Evolutionary conservation across 2,329 filamentous ascomycete species (phyloP).

Genomic region (Daldinia sp.): DNA sequence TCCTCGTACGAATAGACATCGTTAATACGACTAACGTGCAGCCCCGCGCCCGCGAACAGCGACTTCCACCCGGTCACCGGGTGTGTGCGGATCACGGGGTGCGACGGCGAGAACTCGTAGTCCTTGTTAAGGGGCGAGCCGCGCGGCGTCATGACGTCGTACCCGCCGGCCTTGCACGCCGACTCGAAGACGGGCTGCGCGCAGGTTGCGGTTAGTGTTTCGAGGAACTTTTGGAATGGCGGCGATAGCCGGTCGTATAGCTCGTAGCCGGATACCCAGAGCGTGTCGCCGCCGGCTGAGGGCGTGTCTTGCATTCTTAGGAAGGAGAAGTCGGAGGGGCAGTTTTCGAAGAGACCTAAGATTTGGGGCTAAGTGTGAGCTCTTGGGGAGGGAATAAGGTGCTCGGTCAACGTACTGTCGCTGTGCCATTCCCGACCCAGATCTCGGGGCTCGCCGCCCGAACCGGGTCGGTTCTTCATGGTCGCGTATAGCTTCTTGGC

Average conservation of each 20-base stretch:
- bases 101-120: slow-evolving; percentile 55
- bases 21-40: slow-evolving; percentile 50
- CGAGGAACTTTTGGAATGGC: slow-evolving; percentile 57
- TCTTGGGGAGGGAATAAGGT: not conserved
- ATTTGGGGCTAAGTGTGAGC: not conserved
- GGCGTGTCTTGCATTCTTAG: slow-evolving; percentile 46
- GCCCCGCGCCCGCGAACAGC: slow-evolving; percentile 43
- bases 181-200: slow-evolving; percentile 51
- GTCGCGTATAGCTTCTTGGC: slow-evolving; percentile 50
- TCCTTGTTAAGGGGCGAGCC: slow-evolving; percentile 62
- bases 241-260: slow-evolving; percentile 57
- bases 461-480: slow-evolving; percentile 44
- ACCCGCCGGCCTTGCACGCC: slow-evolving; percentile 48
- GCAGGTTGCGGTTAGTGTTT: slow-evolving; percentile 55
- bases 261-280: slow-evolving; percentile 54
- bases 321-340: slow-evolving; percentile 46
- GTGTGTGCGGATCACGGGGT: slow-evolving; percentile 67
- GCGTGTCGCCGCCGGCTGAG: slow-evolving; percentile 50
- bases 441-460: slow-evolving; percentile 44
- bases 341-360: slow-evolving; percentile 45
- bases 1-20: slow-evolving; percentile 49
- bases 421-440: slow-evolving; percentile 49
- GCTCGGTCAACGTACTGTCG: slow-evolving; percentile 41
- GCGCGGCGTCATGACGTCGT: slow-evolving; percentile 54
- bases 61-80: slow-evolving; percentile 69